phyloP scores from a whole-genome alignment of 352 stramenopile species.

The Pythium myriotylum region DNA sequence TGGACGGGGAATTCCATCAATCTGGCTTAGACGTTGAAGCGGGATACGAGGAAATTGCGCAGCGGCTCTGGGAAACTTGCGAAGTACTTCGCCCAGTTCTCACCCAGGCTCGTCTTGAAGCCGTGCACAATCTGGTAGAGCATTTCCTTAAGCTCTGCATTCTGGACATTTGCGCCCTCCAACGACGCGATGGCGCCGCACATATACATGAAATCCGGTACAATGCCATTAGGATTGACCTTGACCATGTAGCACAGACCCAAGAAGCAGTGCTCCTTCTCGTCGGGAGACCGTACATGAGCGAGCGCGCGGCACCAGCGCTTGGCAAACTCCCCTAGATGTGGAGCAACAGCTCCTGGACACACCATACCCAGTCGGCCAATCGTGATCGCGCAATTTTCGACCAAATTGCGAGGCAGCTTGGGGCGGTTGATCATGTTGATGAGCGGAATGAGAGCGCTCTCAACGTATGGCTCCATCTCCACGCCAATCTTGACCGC shows the following conservation, averaged over 20 bases:
- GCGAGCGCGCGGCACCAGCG: conserved; percentile 87
- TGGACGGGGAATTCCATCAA: not conserved
- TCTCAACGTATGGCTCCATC: conserved; percentile 84
- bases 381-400: conserved; percentile 92
- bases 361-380: conserved; percentile 87
- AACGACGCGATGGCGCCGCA: conserved; percentile 87
- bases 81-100: conserved; percentile 88
- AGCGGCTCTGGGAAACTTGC: conserved; percentile 80
- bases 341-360: conserved; percentile 76
- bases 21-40: conserved; percentile 75
- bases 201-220: conserved; percentile 91
- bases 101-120: conserved; percentile 87
- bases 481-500: conserved; percentile 82
- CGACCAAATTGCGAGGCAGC: conserved; percentile 84
- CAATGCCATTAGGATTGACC: conserved; percentile 87
- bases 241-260: conserved; percentile 92
- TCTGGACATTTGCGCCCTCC: conserved; percentile 76
- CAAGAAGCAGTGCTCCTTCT: conserved; percentile 91
- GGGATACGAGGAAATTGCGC: conserved; percentile 76
- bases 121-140: conserved; percentile 88
- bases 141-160: conserved; percentile 83
- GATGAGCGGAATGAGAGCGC: conserved; percentile 67
- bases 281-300: conserved; percentile 78
- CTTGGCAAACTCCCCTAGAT: conserved; percentile 87
- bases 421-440: conserved; percentile 89